Evolutionary conservation across 2,329 filamentous ascomycete species (phyloP), one percentile per base, ranked within the genome.

Genomic region (Calonectria pseudoreteaudii): DNA sequence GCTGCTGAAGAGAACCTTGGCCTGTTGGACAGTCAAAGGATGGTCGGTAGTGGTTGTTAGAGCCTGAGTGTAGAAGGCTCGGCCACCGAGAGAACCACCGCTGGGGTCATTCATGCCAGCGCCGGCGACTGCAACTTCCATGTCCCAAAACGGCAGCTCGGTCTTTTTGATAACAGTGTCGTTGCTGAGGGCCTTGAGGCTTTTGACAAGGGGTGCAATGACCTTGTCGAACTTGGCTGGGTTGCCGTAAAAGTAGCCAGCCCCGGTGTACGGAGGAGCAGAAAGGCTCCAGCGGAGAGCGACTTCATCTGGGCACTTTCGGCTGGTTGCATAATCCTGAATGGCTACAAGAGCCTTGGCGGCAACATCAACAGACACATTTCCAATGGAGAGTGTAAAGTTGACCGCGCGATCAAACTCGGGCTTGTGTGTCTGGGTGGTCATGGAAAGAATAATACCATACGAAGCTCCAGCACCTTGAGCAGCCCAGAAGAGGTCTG

Each of bases 201-300:
- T 69, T 3, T 60, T 64, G 16, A 78, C 16, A 0, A 80, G 62
- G 23, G 78, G 78, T 3, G 64, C 38, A 16, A 80, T 66, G 1
- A 72, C 49, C 2, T 47, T 31, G 64, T 80, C 79, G 26, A 80
- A 80, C 3, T 62, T 69, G 11, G 70, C 41, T 0, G 79, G 79
- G 52, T 80, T 53, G n/a, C 79, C 79, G 26, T 80, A 80, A n/a
- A 80, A 80, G 66, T 80, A 80, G 26, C 79, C 78, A 14, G 31
- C 41, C 8, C 76, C 77, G 14, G 67, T 71, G 68, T 72, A 76
- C 1, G 76, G 76, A 60, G 71, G 49, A 1, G 64, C 75, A 34
- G 47, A 70, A 16, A 80, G 60, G 38, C 52, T 77, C 76, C 75
- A 80, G 11, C 79, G 79, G 53, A 80, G 68, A 20, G 79, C 79